These are phyloP conservation scores for Saccharomyces kudriavzevii DNA, from an alignment of 805 yeast genomes.

Conservation along the genomic window DNA sequence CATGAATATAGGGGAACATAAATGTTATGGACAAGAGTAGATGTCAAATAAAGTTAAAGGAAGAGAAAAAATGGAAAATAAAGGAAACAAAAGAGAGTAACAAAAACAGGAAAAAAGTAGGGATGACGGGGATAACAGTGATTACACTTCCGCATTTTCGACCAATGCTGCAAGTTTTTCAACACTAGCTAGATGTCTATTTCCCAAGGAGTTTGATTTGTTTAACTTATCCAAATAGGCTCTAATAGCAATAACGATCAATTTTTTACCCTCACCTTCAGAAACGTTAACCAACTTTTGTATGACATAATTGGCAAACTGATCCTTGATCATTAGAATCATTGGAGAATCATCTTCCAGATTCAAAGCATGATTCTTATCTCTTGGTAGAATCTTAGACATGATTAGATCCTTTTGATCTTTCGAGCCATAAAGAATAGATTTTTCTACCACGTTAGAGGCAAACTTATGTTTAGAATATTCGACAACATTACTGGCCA, in stretches of 20 bases:
- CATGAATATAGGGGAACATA: neutral
- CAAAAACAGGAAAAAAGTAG: neutral
- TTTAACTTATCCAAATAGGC: constrained; percentile 60
- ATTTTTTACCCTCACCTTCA: constrained; percentile 57
- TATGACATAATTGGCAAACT: constrained; percentile 93
- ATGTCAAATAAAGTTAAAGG: neutral
- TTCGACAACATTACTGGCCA: constrained; percentile 61
- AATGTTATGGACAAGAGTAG: neutral
- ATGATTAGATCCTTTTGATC: constrained; percentile 57
- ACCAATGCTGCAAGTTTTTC: constrained; percentile 31
- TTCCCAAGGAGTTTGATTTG: constrained; percentile 26
- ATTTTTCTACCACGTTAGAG: constrained; percentile 92
- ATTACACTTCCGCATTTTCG: constrained; percentile 20
- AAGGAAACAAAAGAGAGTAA: neutral
- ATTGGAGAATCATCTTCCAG: constrained; percentile 63
- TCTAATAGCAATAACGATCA: constrained; percentile 65
- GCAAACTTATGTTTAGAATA: constrained; percentile 97
- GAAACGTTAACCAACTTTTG: constrained; percentile 87
- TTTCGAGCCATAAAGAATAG: constrained; percentile 64
- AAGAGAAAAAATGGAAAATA: neutral
- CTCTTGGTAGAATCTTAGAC: constrained; percentile 55
- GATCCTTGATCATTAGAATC: constrained; percentile 93
- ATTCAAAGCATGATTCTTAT: constrained; percentile 35
- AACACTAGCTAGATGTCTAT: constrained; percentile 32
- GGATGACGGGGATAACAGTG: neutral